Evolutionary conservation across 2,329 filamentous ascomycete genomes (phyloP).

Genomic region (Orbilia ellipsospora): DNA sequence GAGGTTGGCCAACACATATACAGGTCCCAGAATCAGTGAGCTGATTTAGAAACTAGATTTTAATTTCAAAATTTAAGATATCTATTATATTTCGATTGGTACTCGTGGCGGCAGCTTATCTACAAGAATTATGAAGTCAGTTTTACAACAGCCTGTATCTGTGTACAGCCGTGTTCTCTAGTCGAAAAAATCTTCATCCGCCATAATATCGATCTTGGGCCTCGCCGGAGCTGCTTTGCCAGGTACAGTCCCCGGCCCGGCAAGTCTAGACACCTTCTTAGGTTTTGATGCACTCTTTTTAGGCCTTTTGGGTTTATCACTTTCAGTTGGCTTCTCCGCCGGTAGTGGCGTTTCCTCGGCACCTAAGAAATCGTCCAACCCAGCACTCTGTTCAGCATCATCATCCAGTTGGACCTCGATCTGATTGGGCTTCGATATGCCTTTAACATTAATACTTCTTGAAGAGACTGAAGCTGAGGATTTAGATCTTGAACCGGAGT

Average conservation of each 20-base stretch:
- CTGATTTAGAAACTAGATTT: too few species aligned
- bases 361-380: slow-evolving; percentile 40
- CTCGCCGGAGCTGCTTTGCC: slow-evolving; percentile 41
- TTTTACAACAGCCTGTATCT: background rate
- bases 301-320: background rate
- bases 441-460: background rate
- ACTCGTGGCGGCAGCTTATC: too few species aligned
- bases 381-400: background rate
- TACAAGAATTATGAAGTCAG: too few species aligned
- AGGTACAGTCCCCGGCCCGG: slow-evolving; percentile 12
- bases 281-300: slow-evolving; percentile 5
- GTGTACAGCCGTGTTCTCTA: background rate
- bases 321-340: background rate
- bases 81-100: too few species aligned
- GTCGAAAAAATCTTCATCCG: slow-evolving; percentile 45
- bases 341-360: slow-evolving; percentile 6
- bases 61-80: too few species aligned
- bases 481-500: background rate
- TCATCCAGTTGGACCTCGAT: slow-evolving; percentile 27
- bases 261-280: slow-evolving; percentile 6
- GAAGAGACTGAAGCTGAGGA: background rate
- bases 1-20: too few species aligned
- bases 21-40: too few species aligned
- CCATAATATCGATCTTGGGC: slow-evolving; percentile 53
- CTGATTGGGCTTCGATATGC: slow-evolving; percentile 6